Percentiles rank a stretch among this genome's conserved stretches.
Conservation (phyloP, 441 rosid genomes). For the Metrosideros polymorpha region DNA sequence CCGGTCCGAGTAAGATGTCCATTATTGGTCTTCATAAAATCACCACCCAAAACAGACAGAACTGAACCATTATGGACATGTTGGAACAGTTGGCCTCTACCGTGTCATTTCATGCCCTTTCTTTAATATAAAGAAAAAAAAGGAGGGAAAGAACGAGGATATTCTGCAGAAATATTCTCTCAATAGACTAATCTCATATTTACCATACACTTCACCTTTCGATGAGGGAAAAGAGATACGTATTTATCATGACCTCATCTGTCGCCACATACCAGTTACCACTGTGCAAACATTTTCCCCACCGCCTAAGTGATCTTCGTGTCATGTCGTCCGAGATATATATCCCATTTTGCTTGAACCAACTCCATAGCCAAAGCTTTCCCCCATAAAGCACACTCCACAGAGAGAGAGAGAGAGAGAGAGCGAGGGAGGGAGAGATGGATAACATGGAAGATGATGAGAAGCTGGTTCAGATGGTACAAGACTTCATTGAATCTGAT, state of each 20-base stretch:
- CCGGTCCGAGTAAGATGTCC: neutral
- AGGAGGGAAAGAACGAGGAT: neutral
- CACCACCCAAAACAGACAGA: neutral
- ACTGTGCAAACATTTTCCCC: neutral
- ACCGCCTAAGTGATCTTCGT: neutral
- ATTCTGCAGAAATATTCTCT: neutral
- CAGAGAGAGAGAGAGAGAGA: neutral
- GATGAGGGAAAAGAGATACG: neutral
- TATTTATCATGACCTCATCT: slow-evolving; percentile 14
- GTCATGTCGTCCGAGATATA: neutral
- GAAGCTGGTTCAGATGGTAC: slow-evolving; percentile 38
- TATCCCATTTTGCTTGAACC: neutral
- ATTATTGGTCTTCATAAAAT: neutral
- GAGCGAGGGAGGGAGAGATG: slow-evolving; percentile 2
- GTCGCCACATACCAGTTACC: neutral
- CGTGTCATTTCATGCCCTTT: neutral
- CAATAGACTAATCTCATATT: neutral
- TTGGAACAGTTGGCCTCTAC: neutral
- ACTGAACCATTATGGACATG: neutral
- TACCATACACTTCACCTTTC: neutral
- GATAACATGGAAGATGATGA: slow-evolving; percentile 33
- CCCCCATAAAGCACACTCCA: neutral
- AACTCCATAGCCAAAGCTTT: slow-evolving; percentile 13
- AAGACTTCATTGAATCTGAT: slow-evolving; percentile 45
- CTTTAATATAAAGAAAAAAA: neutral